Base-by-base conservation (phyloP, 306 rosid genomes). In the Malus fusca region DNA sequence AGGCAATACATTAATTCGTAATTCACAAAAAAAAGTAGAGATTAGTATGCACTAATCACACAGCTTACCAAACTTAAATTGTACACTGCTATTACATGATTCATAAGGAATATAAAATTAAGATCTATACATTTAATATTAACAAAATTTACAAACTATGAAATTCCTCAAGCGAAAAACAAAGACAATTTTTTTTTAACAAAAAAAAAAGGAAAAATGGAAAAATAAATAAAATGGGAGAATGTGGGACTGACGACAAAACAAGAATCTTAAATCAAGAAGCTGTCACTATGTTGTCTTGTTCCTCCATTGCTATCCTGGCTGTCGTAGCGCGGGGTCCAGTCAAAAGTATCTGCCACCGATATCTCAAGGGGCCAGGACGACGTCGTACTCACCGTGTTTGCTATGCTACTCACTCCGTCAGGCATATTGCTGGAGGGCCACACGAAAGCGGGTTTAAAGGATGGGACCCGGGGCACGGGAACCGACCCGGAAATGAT, bases 371-470 rank as follows among this genome's bases (percentile, higher is more conserved):
- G 2, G 30, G 61, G 46, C 77, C 60, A 74, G 4, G 77, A 44
- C 69, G 70, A 43, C 40, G 77, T 28, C 30, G 77, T 26, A 18
- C 43, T 73, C 2, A 6, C 1, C 0, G 60, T 43, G 44, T 62
- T 62, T 21, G 69, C 61, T 11, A 25, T 13, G 77, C 70, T 68
- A 26, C 74, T 60, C 4, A 35, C 58, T 35, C 75, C 79, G 9
- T 72, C 78, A 0, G 69, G 87, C 84, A 72, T 53, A 2, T 90
- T n/a, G 30, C 28, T n/a, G n/a, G 37, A 78, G 1, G 97, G 95
- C 97, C 97, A 91, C 75, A 91, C 78, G 66, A 91, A 91, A 75
- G 94, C 10, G 9, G 97, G 97, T 73, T 89, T 91, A 71, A 84
- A 86, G 14, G 90, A 84, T 13, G 95, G 85, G 3, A 89, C 90